These are phyloP conservation scores for Physocladia obscura DNA, from an alignment of 192 early-diverging fungal species.

Conservation along the genomic window DNA sequence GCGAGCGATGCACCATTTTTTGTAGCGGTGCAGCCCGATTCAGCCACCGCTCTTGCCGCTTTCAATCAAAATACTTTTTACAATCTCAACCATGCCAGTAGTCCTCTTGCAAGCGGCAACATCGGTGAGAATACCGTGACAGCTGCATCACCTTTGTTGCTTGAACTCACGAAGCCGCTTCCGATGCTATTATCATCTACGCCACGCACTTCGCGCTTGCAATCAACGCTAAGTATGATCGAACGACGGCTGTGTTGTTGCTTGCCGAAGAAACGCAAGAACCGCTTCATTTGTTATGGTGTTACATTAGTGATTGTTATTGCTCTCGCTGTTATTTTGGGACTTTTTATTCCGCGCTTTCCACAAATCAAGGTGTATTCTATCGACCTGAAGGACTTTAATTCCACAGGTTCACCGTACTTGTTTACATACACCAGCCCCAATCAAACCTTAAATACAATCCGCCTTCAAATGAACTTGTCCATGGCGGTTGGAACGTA, in stretches of 20 bases:
- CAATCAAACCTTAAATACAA: background rate
- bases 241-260: slow-evolving; percentile 15
- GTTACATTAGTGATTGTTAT: slow-evolving; percentile 7
- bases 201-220: too few relatives aligned
- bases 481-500: slow-evolving; percentile 22
- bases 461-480: slow-evolving; percentile 21
- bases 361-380: slow-evolving; percentile 25
- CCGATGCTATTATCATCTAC: too few relatives aligned
- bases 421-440: background rate
- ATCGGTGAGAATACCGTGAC: too few relatives aligned
- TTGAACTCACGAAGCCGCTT: too few relatives aligned
- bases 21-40: too few relatives aligned
- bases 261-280: slow-evolving; percentile 7
- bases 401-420: background rate
- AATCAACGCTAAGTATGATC: too few relatives aligned
- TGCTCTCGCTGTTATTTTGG: background rate
- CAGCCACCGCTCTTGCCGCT: too few relatives aligned
- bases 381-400: slow-evolving; percentile 6
- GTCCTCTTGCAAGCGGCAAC: too few relatives aligned
- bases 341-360: background rate
- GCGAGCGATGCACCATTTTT: too few relatives aligned
- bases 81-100: too few relatives aligned
- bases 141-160: too few relatives aligned
- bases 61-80: too few relatives aligned
- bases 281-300: slow-evolving; percentile 10